phyloP scores from a whole-genome alignment of 2,329 filamentous ascomycete genomes.

The Fusarium lateritium region DNA sequence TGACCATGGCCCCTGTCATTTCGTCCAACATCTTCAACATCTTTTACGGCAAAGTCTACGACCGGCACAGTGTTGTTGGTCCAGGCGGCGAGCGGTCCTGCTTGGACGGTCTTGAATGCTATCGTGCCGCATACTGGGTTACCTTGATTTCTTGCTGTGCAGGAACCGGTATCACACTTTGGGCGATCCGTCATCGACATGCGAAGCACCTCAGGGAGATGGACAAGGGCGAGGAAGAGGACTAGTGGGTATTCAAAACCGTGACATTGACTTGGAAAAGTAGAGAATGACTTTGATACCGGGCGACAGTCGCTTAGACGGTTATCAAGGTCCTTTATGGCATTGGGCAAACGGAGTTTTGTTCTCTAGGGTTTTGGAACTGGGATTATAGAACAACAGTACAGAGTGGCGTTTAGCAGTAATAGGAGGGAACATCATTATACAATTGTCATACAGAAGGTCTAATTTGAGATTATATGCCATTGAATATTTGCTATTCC shows the following conservation, averaged over 20 bases:
- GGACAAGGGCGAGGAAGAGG: conserved; percentile 58
- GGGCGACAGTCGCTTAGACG: background rate
- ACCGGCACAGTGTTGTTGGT: conserved; percentile 80
- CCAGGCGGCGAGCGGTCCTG: conserved; percentile 81
- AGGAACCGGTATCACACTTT: conserved; percentile 79
- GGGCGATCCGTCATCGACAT: conserved; percentile 75
- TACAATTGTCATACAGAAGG: conserved; percentile 8
- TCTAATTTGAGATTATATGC: conserved; percentile 40
- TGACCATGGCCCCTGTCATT: conserved; percentile 90
- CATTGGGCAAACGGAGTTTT: conserved; percentile 11
- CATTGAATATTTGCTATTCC: conserved; percentile 29
- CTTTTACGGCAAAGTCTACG: conserved; percentile 88
- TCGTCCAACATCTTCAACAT: conserved; percentile 94
- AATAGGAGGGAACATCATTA: background rate
- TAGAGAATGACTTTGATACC: background rate
- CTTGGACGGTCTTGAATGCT: conserved; percentile 83
- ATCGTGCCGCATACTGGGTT: conserved; percentile 83
- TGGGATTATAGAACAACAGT: conserved; percentile 18
- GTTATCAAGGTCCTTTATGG: conserved; percentile 1
- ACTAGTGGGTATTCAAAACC: conserved; percentile 38
- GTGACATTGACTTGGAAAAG: background rate
- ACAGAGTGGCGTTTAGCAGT: conserved; percentile 2
- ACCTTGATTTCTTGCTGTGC: conserved; percentile 80
- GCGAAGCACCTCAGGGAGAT: conserved; percentile 56
- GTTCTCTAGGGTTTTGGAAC: background rate